Conservation (phyloP, 2,329 filamentous ascomycete genomes). For the Aspergillus amoenus region DNA sequence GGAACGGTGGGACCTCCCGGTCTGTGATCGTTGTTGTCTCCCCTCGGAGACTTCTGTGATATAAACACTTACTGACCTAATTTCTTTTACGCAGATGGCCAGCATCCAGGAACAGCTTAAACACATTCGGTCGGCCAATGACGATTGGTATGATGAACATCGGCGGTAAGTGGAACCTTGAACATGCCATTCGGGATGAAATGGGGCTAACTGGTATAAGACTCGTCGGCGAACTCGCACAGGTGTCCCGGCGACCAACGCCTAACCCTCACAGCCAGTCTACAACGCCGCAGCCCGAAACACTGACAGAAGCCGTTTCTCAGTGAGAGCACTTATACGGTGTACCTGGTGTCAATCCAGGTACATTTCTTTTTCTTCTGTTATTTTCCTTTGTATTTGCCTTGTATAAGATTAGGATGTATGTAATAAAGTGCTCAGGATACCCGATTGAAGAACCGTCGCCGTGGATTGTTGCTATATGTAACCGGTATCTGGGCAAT, state of each 20-base stretch:
- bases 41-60: background rate
- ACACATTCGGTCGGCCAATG: slow-evolving; percentile 45
- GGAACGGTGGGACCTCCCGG: slow-evolving; percentile 49
- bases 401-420: slow-evolving; percentile 25
- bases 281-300: slow-evolving; percentile 30
- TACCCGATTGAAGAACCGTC: slow-evolving; percentile 19
- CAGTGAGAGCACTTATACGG: slow-evolving; percentile 9
- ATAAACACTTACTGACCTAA: slow-evolving; percentile 14
- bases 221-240: slow-evolving; percentile 39
- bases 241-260: slow-evolving; percentile 33
- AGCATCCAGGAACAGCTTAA: slow-evolving; percentile 50
- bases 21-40: slow-evolving; percentile 33
- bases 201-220: slow-evolving; percentile 24
- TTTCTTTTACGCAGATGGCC: slow-evolving; percentile 40
- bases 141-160: slow-evolving; percentile 47
- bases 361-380: slow-evolving; percentile 1
- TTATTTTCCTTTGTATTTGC: slow-evolving; percentile 19
- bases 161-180: slow-evolving; percentile 31
- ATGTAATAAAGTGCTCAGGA: slow-evolving; percentile 30
- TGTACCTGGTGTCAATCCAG: background rate
- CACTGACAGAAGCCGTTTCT: slow-evolving; percentile 6
- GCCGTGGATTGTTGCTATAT: slow-evolving; percentile 10
- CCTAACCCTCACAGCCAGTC: slow-evolving; percentile 28
- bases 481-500: slow-evolving; percentile 10
- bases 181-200: background rate